Evolutionary conservation across 2,329 filamentous ascomycete species (phyloP).

Genomic region (Nemania sp.): DNA sequence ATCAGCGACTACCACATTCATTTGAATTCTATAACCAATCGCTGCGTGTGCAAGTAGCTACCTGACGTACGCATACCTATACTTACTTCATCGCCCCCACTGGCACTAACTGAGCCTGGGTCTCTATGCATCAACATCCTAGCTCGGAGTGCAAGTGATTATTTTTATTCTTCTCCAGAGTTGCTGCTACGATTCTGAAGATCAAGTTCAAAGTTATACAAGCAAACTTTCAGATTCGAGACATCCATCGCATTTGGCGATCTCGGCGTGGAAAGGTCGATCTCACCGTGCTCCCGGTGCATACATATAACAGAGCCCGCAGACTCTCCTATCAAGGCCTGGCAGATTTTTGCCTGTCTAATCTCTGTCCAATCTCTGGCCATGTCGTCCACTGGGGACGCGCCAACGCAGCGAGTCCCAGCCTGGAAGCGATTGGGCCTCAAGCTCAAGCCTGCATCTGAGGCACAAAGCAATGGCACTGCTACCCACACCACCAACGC

Average conservation of each 20-base stretch:
- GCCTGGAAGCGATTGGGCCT: slow-evolving; percentile 67
- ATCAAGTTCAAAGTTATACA: not conserved
- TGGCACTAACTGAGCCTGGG: slow-evolving; percentile 6
- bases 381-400: slow-evolving; percentile 49
- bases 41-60: slow-evolving; percentile 5
- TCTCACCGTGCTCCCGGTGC: slow-evolving; percentile 5
- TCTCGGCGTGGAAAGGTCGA: slow-evolving; percentile 3
- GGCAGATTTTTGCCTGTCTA: slow-evolving; percentile 9
- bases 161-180: slow-evolving; percentile 1
- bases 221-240: not conserved
- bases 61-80: too few relatives aligned
- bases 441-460: slow-evolving; percentile 57
- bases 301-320: too few relatives aligned
- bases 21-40: not conserved
- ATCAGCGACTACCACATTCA: not conserved
- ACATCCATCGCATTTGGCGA: not conserved
- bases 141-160: slow-evolving; percentile 14
- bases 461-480: slow-evolving; percentile 38
- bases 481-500: slow-evolving; percentile 34
- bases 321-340: not conserved
- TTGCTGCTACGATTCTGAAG: not conserved
- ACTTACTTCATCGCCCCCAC: too few relatives aligned
- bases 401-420: slow-evolving; percentile 53
- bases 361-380: slow-evolving; percentile 36
- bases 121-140: slow-evolving; percentile 14